A percentile compares a stretch with the other conserved stretches of the same genome.
phyloP scores from a whole-genome alignment of 768 basidiomycete genomes.

The Tricholoma flavovirens region DNA sequence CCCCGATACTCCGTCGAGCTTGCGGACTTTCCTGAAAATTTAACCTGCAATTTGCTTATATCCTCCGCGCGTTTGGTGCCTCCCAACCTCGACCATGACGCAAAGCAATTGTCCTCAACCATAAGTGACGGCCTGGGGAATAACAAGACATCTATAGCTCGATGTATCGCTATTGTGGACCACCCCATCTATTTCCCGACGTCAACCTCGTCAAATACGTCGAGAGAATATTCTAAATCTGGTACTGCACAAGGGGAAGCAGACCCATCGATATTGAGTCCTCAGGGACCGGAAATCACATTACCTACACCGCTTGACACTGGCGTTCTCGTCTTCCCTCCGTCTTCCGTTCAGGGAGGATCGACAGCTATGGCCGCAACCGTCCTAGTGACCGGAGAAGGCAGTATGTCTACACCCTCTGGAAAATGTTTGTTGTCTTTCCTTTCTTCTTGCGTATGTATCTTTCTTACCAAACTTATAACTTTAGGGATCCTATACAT shows the following conservation, averaged over 20 bases:
- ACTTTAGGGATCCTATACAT: slow-evolving; percentile 58
- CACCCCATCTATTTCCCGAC: slow-evolving; percentile 26
- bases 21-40: slow-evolving; percentile 53
- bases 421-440: slow-evolving; percentile 56
- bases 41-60: slow-evolving; percentile 52
- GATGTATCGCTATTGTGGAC: slow-evolving; percentile 35
- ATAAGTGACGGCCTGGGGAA: background rate
- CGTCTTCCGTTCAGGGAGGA: slow-evolving; percentile 49
- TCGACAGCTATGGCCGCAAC: slow-evolving; percentile 47
- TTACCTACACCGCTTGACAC: slow-evolving; percentile 44
- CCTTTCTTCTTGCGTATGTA: background rate
- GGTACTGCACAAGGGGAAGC: slow-evolving; percentile 9
- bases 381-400: slow-evolving; percentile 64
- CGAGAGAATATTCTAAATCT: background rate
- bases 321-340: slow-evolving; percentile 70
- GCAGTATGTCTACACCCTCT: slow-evolving; percentile 65
- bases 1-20: slow-evolving; percentile 42
- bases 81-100: slow-evolving; percentile 17
- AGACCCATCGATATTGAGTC: slow-evolving; percentile 19
- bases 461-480: slow-evolving; percentile 6
- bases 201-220: background rate
- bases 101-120: slow-evolving; percentile 12
- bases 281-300: slow-evolving; percentile 2
- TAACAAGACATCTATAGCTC: slow-evolving; percentile 12
- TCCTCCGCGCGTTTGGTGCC: slow-evolving; percentile 37